A percentile compares a stretch with the other conserved stretches of the same genome.
phyloP scores from a whole-genome alignment of 2,329 filamentous ascomycete genomes.

The Zalaria sp. region DNA sequence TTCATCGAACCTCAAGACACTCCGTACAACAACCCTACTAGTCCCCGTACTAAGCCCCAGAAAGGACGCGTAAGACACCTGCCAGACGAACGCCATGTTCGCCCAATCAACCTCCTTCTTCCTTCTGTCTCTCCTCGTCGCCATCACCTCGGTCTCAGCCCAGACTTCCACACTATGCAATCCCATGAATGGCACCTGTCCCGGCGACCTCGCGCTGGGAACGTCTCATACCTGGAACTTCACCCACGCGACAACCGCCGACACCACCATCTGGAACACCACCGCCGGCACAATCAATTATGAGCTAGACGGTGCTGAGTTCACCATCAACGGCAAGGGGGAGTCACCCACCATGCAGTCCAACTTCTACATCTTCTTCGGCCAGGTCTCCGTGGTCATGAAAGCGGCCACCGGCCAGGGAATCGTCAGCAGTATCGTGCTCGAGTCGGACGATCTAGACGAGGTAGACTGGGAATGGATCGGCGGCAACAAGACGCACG shows the following conservation, averaged over 20 bases:
- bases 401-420: constrained; percentile 62
- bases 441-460: constrained; percentile 72
- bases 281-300: constrained; percentile 51
- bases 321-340: constrained; percentile 54
- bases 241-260: constrained; percentile 33
- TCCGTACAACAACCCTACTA: too few species aligned
- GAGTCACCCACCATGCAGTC: constrained; percentile 68
- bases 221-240: constrained; percentile 50
- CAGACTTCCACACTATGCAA: constrained; percentile 71
- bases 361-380: constrained; percentile 77
- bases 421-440: constrained; percentile 69
- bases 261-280: constrained; percentile 26
- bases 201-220: constrained; percentile 57
- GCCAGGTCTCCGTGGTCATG: constrained; percentile 62
- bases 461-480: constrained; percentile 82
- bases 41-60: too few species aligned
- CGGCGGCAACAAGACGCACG: constrained; percentile 48
- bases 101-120: neutral
- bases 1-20: too few species aligned
- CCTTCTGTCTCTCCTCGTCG: neutral
- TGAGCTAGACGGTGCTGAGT: constrained; percentile 44
- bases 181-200: constrained; percentile 57
- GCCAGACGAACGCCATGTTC: too few species aligned
- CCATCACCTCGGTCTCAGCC: constrained; percentile 37
- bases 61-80: too few species aligned